phyloP scores from a whole-genome alignment of 768 basidiomycete species.

The Jaapia argillacea region DNA sequence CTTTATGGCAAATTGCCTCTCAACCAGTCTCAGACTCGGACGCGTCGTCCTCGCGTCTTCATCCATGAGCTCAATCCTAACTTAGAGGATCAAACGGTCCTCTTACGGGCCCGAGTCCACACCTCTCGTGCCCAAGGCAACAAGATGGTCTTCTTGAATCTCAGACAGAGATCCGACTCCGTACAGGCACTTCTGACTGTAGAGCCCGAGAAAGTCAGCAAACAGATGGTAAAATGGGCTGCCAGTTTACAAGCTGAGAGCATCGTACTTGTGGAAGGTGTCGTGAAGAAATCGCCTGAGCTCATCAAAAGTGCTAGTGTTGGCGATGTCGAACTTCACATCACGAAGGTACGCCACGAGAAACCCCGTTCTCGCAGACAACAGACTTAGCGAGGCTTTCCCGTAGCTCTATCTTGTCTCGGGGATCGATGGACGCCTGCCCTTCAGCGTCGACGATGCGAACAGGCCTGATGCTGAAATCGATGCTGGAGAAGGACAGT shows the following conservation, averaged over 20 bases:
- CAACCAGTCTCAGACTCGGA: slow-evolving; percentile 82
- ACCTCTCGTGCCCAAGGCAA: slow-evolving; percentile 86
- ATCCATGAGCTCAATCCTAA: slow-evolving; percentile 53
- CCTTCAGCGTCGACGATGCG: slow-evolving; percentile 92
- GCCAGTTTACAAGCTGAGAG: slow-evolving; percentile 72
- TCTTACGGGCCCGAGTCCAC: slow-evolving; percentile 85
- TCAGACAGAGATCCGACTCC: slow-evolving; percentile 80
- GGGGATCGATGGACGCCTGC: slow-evolving; percentile 68
- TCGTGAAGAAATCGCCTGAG: slow-evolving; percentile 68
- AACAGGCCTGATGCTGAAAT: slow-evolving; percentile 70
- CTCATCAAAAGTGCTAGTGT: slow-evolving; percentile 89
- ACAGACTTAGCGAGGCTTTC: neutral
- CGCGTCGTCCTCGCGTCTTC: slow-evolving; percentile 46
- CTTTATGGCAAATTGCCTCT: slow-evolving; percentile 86
- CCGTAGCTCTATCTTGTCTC: slow-evolving; percentile 72
- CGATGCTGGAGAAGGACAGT: slow-evolving; percentile 47
- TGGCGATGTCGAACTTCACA: slow-evolving; percentile 77
- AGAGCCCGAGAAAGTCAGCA: slow-evolving; percentile 70
- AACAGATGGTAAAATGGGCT: slow-evolving; percentile 96
- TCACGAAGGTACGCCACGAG: slow-evolving; percentile 52
- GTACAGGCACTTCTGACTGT: slow-evolving; percentile 80
- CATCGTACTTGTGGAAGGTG: slow-evolving; percentile 85
- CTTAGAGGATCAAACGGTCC: slow-evolving; percentile 63
- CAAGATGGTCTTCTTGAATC: slow-evolving; percentile 91
- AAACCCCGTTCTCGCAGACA: neutral